Evolutionary conservation across 2,329 filamentous ascomycete genomes (phyloP).

Genomic region (Trichoderma harzianum): DNA sequence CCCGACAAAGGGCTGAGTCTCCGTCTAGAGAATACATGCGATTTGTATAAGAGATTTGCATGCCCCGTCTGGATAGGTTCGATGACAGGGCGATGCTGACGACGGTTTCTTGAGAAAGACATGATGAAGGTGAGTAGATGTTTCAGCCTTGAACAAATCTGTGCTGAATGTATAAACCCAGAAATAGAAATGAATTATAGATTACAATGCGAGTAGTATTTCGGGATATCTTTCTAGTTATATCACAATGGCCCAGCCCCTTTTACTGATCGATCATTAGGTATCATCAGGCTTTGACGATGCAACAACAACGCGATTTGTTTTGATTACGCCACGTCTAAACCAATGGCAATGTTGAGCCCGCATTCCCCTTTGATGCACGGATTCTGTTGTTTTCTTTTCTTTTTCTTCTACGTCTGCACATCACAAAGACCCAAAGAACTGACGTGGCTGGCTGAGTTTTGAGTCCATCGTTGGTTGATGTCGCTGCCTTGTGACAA

Average conservation of each 20-base stretch:
- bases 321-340: not conserved
- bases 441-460: not conserved
- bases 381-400: not conserved
- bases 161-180: not conserved
- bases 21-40: not conserved
- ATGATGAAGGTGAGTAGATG: not conserved
- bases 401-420: not conserved
- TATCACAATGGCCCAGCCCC: not conserved
- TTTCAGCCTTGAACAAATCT: not conserved
- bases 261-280: not conserved
- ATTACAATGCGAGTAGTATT: not conserved
- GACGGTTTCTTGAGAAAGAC: not conserved
- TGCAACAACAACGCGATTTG: not conserved
- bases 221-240: not conserved
- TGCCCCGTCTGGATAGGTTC: constrained; percentile 5
- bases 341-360: not conserved
- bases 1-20: not conserved
- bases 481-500: not conserved
- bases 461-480: not conserved
- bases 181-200: not conserved
- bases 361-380: not conserved
- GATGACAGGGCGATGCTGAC: not conserved
- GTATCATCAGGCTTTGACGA: not conserved
- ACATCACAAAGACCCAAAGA: not conserved
- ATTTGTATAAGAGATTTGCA: not conserved